Evolutionary conservation across 2,329 filamentous ascomycete genomes (phyloP).

Genomic region (Salinomyces thailandicus): DNA sequence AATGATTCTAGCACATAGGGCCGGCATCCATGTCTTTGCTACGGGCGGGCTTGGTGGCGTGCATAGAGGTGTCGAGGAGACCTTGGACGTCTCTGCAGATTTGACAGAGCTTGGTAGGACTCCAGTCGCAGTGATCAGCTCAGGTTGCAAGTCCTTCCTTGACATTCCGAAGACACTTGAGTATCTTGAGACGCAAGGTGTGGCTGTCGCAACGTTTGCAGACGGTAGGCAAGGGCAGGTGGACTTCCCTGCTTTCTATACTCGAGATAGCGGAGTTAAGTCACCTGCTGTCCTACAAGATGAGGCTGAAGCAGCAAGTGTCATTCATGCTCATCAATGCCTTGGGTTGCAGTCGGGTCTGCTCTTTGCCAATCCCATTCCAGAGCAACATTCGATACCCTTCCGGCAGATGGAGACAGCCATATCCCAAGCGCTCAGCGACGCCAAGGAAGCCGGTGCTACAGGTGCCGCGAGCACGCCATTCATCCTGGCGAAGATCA

Average conservation of each 20-base stretch:
- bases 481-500: constrained; percentile 68
- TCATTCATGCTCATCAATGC: constrained; percentile 67
- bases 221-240: constrained; percentile 56
- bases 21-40: constrained; percentile 85
- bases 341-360: constrained; percentile 68
- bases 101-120: constrained; percentile 87
- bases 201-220: constrained; percentile 78
- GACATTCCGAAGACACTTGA: constrained; percentile 87
- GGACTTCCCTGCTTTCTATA: constrained; percentile 90
- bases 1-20: constrained; percentile 76
- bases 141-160: constrained; percentile 91
- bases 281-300: constrained; percentile 66
- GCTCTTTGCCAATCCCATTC: constrained; percentile 82
- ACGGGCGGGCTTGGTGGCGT: constrained; percentile 93
- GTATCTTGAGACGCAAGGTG: constrained; percentile 62
- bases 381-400: constrained; percentile 57
- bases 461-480: constrained; percentile 73
- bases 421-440: constrained; percentile 57
- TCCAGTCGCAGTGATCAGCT: constrained; percentile 75
- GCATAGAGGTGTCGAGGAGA: constrained; percentile 74
- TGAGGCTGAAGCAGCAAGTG: constrained; percentile 76
- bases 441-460: constrained; percentile 54
- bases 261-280: constrained; percentile 69
- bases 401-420: constrained; percentile 58
- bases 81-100: constrained; percentile 91